Evolutionary conservation across 345 rosid species (phyloP).

Genomic region (Heritiera littoralis): DNA sequence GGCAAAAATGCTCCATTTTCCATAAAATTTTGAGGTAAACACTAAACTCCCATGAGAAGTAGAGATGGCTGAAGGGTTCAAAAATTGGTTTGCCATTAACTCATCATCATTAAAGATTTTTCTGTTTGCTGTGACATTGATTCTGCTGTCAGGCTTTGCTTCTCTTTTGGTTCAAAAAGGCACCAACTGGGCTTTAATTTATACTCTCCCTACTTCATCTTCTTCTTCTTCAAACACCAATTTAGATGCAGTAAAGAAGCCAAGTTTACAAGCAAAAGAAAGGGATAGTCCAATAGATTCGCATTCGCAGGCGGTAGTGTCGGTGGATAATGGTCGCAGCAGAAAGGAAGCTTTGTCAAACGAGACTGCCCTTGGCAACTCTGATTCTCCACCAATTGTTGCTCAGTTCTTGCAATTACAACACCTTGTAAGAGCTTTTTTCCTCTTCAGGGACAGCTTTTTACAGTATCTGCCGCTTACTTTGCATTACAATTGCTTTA

Average conservation of each 20-base stretch:
- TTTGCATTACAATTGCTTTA: background rate
- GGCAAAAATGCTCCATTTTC: background rate
- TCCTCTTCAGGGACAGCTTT: background rate
- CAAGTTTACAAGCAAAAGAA: slow-evolving; percentile 16
- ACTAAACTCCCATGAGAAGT: background rate
- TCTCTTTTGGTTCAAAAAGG: background rate
- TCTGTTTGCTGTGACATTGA: background rate
- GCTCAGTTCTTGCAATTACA: slow-evolving; percentile 9
- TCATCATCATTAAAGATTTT: slow-evolving; percentile 5
- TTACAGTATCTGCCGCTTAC: background rate
- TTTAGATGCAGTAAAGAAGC: background rate
- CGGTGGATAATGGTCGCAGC: background rate
- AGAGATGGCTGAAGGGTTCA: slow-evolving; percentile 5
- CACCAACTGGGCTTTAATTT: background rate
- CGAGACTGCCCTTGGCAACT: slow-evolving; percentile 11
- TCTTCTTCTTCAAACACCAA: background rate
- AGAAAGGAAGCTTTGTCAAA: slow-evolving; percentile 3
- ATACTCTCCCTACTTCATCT: background rate
- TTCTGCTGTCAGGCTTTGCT: slow-evolving; percentile 2
- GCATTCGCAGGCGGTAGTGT: slow-evolving; percentile 10
- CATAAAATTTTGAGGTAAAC: background rate
- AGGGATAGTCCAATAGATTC: slow-evolving; percentile 1
- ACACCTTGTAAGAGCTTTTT: slow-evolving; percentile 20
- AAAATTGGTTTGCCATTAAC: background rate
- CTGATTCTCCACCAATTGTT: slow-evolving; percentile 9